phyloP scores from a whole-genome alignment of 129 eudicot species.

The Lactuca sativa region DNA sequence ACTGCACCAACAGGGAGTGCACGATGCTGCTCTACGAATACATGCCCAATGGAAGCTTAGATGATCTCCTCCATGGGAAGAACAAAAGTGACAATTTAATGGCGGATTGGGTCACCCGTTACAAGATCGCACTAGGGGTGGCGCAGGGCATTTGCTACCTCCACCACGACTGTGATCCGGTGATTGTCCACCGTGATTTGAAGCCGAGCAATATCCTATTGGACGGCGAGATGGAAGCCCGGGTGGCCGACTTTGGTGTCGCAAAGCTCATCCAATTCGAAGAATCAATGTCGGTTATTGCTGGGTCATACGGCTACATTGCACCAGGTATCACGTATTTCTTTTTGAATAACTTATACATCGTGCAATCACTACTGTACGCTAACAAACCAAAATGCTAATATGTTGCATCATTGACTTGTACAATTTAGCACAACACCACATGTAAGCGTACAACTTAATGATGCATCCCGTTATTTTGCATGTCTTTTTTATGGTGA shows the following conservation, averaged over 20 bases:
- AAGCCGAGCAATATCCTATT: constrained; percentile 90
- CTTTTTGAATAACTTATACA: not conserved
- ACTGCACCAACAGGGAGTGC: constrained; percentile 76
- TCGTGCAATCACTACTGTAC: not conserved
- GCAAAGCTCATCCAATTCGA: constrained; percentile 83
- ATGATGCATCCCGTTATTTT: not conserved
- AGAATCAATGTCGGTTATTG: constrained; percentile 95
- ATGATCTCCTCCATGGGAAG: constrained; percentile 80
- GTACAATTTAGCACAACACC: not conserved
- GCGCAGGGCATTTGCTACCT: constrained; percentile 98
- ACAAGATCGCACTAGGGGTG: constrained; percentile 85
- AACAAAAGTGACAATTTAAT: constrained; percentile 59
- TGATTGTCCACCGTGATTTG: constrained; percentile 90
- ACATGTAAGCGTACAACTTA: not conserved
- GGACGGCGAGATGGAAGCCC: constrained; percentile 88
- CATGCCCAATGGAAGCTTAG: constrained; percentile 97
- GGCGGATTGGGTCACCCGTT: constrained; percentile 87
- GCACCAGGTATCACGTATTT: constrained; percentile 98
- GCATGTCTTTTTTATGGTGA: constrained; percentile 16
- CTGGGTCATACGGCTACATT: constrained; percentile 97
- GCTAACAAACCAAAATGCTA: not conserved
- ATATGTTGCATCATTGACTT: not conserved
- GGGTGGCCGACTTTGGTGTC: constrained; percentile 98
- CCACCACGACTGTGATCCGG: constrained; percentile 96
- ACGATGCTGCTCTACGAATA: constrained; percentile 93